These are phyloP conservation scores for Plasmodium fragile DNA, from an alignment of 169 alveolate species.

Conservation along the genomic window DNA sequence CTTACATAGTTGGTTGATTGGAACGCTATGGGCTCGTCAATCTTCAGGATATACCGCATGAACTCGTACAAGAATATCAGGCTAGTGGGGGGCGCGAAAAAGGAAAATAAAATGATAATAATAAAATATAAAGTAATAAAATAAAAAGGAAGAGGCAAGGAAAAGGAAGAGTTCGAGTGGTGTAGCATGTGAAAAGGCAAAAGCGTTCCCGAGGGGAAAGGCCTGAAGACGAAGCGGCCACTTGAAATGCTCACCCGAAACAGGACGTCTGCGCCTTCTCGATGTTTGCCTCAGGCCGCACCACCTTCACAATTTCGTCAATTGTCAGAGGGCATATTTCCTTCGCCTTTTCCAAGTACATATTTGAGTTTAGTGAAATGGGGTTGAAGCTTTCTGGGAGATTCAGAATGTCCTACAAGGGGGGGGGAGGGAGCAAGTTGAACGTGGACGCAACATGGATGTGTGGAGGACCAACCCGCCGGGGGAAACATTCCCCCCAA, in stretches of 20 bases:
- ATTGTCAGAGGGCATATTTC: constrained; percentile 66
- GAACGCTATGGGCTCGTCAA: constrained; percentile 42
- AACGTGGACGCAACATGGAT: background rate
- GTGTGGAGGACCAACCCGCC: background rate
- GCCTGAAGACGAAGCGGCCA: background rate
- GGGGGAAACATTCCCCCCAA: background rate
- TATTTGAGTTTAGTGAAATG: constrained; percentile 16
- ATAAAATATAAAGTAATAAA: background rate
- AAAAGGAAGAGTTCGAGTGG: background rate
- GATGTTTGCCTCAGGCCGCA: constrained; percentile 42
- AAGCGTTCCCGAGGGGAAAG: background rate
- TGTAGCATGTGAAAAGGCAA: background rate
- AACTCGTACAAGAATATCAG: constrained; percentile 70
- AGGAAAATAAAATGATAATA: background rate
- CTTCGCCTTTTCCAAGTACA: constrained; percentile 68
- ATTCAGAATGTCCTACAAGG: constrained; percentile 53
- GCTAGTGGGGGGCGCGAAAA: background rate
- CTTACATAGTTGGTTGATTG: constrained; percentile 76
- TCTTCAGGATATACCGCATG: constrained; percentile 34
- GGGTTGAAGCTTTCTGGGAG: constrained; percentile 58
- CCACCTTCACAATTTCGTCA: constrained; percentile 63
- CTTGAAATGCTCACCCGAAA: constrained; percentile 45
- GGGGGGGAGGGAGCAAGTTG: background rate
- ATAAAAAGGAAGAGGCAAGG: background rate
- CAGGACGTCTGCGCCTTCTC: constrained; percentile 76